Evolutionary conservation across 1,284 basidiomycete species (phyloP).

Genomic region (Agaricales sp.): DNA sequence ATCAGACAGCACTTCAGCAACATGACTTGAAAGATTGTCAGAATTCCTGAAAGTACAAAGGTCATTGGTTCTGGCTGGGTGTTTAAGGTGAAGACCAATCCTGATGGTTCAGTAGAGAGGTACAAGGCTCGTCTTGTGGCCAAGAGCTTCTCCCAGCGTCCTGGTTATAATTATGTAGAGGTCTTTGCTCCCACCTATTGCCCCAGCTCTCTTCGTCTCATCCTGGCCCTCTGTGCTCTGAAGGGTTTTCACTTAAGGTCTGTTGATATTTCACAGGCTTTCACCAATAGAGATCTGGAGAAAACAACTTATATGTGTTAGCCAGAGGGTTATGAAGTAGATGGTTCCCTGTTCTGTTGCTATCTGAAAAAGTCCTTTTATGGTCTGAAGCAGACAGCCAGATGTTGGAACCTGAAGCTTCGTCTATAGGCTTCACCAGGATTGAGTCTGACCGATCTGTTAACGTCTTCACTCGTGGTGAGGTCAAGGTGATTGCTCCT

Average conservation of each 20-base stretch:
- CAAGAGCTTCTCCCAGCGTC: slow-evolving; percentile 30
- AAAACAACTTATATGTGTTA: too few relatives aligned
- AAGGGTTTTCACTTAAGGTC: slow-evolving; percentile 24
- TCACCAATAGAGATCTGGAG: slow-evolving; percentile 20
- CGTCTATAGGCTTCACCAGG: too few relatives aligned
- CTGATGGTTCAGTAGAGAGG: slow-evolving; percentile 19
- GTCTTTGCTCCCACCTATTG: slow-evolving; percentile 26
- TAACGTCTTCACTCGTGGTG: too few relatives aligned
- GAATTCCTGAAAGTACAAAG: slow-evolving; percentile 8
- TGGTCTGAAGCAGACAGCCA: slow-evolving; percentile 23
- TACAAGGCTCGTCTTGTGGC: slow-evolving; percentile 29
- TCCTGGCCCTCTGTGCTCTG: slow-evolving; percentile 24
- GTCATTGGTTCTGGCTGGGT: too few relatives aligned
- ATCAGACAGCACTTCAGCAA: too few relatives aligned
- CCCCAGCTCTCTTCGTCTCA: slow-evolving; percentile 19
- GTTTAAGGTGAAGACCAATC: too few relatives aligned
- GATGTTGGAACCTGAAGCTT: too few relatives aligned
- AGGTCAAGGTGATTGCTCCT: too few relatives aligned
- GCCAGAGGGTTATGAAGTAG: slow-evolving; percentile 19
- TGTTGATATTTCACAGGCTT: slow-evolving; percentile 25
- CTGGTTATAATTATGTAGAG: slow-evolving; percentile 30
- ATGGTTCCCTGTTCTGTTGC: slow-evolving; percentile 12
- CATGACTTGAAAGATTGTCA: slow-evolving; percentile 10
- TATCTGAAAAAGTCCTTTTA: slow-evolving; percentile 19
- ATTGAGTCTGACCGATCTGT: too few relatives aligned